These are phyloP conservation scores for Scedosporium minutisporum DNA, from an alignment of 2,329 filamentous ascomycete genomes.

Conservation along the genomic window DNA sequence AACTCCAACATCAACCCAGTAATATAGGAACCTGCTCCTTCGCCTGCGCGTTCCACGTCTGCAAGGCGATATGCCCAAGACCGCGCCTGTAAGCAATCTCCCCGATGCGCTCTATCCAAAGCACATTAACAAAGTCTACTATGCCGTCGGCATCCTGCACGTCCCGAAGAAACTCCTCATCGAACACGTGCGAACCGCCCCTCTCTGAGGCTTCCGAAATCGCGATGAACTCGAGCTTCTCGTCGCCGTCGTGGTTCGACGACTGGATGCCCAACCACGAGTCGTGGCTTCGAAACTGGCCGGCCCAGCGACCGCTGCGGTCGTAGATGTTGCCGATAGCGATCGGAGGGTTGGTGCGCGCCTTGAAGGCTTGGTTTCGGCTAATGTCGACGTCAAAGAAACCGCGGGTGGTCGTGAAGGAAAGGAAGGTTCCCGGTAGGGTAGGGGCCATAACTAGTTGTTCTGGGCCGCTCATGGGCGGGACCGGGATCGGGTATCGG, in stretches of 20 bases:
- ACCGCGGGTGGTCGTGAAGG: constrained; percentile 27
- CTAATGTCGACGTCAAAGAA: constrained; percentile 31
- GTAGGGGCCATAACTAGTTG: constrained; percentile 11
- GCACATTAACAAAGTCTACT: constrained; percentile 35
- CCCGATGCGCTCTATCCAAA: constrained; percentile 36
- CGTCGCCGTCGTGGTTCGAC: constrained; percentile 35
- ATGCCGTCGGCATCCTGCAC: constrained; percentile 27
- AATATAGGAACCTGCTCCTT: constrained; percentile 30
- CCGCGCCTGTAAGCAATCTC: constrained; percentile 31
- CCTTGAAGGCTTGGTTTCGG: constrained; percentile 24
- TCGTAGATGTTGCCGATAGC: constrained; percentile 33
- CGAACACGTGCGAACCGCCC: constrained; percentile 30
- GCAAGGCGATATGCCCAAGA: constrained; percentile 30
- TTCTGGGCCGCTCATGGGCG: constrained; percentile 1
- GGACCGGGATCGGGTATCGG: constrained; percentile 31
- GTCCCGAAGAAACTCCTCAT: constrained; percentile 28
- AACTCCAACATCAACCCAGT: constrained; percentile 22
- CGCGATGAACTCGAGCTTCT: constrained; percentile 33
- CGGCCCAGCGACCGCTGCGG: constrained; percentile 26
- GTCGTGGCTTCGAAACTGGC: constrained; percentile 33
- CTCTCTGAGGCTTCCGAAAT: constrained; percentile 31
- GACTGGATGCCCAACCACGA: constrained; percentile 34
- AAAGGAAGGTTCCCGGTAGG: constrained; percentile 27
- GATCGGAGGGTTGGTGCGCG: constrained; percentile 26
- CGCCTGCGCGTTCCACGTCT: constrained; percentile 29